phyloP scores from a whole-genome alignment of 2,329 filamentous ascomycete genomes.

The Pyrenochaeta sp. region DNA sequence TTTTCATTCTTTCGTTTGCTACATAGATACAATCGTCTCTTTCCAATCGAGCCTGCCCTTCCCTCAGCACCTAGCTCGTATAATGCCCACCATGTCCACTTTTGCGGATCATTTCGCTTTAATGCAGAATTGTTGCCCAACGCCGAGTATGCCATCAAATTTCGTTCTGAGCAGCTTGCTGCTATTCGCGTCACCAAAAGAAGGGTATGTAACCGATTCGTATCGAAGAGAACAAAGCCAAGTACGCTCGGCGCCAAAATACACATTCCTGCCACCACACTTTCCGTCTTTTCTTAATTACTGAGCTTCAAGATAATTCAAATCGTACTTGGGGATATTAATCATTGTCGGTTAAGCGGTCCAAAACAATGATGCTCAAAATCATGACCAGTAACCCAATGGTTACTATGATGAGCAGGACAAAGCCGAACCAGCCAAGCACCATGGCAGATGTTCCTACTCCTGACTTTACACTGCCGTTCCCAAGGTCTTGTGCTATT shows the following conservation, averaged over 20 bases:
- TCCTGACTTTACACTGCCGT: slow-evolving; percentile 84
- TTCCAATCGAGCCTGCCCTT: slow-evolving; percentile 18
- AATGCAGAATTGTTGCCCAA: slow-evolving; percentile 30
- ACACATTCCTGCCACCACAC: slow-evolving; percentile 31
- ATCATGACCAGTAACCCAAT: slow-evolving; percentile 97
- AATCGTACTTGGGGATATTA: slow-evolving; percentile 15
- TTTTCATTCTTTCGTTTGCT: slow-evolving; percentile 36
- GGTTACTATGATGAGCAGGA: slow-evolving; percentile 90
- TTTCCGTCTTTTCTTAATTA: slow-evolving; percentile 16
- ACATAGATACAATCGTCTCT: slow-evolving; percentile 36
- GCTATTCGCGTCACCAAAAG: slow-evolving; percentile 32
- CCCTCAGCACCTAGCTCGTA: slow-evolving; percentile 13
- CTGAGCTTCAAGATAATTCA: slow-evolving; percentile 12
- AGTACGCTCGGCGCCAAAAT: slow-evolving; percentile 38
- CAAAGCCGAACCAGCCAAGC: slow-evolving; percentile 96
- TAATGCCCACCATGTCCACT: slow-evolving; percentile 7
- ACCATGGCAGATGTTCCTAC: slow-evolving; percentile 97
- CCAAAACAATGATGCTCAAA: slow-evolving; percentile 84
- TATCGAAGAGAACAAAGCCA: slow-evolving; percentile 32
- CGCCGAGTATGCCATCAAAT: slow-evolving; percentile 41
- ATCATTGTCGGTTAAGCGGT: slow-evolving; percentile 62
- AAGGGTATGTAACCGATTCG: slow-evolving; percentile 41
- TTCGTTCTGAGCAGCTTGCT: slow-evolving; percentile 36
- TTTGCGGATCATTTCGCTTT: slow-evolving; percentile 16
- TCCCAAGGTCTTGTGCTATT: slow-evolving; percentile 91